Conservation (phyloP, 2,329 filamentous ascomycete genomes). For the Cercospora janseana region DNA sequence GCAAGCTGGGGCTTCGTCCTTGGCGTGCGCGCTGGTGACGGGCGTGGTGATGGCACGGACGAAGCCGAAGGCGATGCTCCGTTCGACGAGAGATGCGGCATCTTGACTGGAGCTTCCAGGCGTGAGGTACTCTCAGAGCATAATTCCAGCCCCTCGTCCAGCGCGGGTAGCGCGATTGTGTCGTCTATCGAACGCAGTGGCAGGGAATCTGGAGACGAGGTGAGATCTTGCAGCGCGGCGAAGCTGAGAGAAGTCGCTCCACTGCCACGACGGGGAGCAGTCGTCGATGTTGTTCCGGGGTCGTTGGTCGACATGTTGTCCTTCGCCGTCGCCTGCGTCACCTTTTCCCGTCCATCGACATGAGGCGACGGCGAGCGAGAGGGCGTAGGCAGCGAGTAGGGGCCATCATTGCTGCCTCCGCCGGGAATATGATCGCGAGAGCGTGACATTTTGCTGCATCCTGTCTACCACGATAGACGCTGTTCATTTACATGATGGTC, state of each 20-base stretch:
- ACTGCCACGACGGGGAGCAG: conserved; percentile 20
- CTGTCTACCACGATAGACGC: too few species aligned
- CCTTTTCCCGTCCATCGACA: conserved; percentile 14
- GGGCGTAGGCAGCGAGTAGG: too few species aligned
- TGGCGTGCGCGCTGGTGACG: conserved; percentile 18
- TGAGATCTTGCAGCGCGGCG: conserved; percentile 22
- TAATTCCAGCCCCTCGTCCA: conserved; percentile 9
- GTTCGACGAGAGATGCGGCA: background rate
- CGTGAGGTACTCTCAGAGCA: background rate
- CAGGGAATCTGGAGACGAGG: conserved; percentile 26
- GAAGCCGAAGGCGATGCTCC: conserved; percentile 8
- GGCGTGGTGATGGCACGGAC: conserved; percentile 13
- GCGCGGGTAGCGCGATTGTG: conserved; percentile 16
- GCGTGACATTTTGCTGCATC: too few species aligned
- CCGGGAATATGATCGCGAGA: too few species aligned
- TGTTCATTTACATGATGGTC: too few species aligned
- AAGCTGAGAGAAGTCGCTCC: conserved; percentile 23
- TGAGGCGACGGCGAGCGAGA: too few species aligned
- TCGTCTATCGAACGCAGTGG: conserved; percentile 25
- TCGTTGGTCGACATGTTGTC: background rate
- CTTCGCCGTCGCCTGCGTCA: conserved; percentile 14
- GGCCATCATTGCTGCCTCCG: too few species aligned
- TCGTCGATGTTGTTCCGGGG: background rate
- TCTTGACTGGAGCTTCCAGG: background rate
- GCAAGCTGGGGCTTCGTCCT: conserved; percentile 22